Base-by-base conservation (phyloP, 192 early-diverging fungal species). In the Dissophora ornata region DNA sequence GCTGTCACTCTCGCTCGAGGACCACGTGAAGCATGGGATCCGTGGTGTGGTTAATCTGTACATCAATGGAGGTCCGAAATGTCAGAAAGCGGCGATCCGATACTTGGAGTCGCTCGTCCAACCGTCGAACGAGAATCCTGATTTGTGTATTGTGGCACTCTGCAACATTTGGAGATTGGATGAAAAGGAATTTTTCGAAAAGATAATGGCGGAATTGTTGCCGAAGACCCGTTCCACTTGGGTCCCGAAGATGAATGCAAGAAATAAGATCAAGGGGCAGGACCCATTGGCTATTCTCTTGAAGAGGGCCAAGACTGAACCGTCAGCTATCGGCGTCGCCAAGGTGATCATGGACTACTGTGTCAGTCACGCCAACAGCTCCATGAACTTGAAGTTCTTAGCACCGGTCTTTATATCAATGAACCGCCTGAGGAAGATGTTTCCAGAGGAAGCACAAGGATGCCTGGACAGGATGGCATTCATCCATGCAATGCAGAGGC, bases 301-400 rank as follows among this genome's bases (percentile, higher is more conserved):
- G 16, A n/a, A 61, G 15, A 49, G 18, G 1, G 36, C 49, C 2
- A 18, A 44, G 16, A 38, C 21, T 2, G 30, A 60, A 10, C 57
- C 49, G 0, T 28, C 57, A 11, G 57, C 50, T 1, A 32, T 57
- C 11, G 24, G 13, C 0, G 19, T 52, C 9, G 54, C 51, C 4
- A 44, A 53, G 26, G 28, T 59, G 26, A 44, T 69, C 3, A 60
- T 69, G n/a, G 29, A 44, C 12, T 69, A 69, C 26, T 38, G 36
- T 38, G 36, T 38, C 36, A 38, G 36, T 13, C 36, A 38, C 36
- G 36, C 36, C 36, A 38, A 9, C 36, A 38, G 36, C 36, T 38
- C 36, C 36, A 38, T 6, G 13, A 38, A 38, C 13, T 9, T 38
- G 36, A 13, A 6, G 36, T 57, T 57, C 22, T 24, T 45, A 25